Base-by-base conservation (phyloP, 345 rosid species). In the Citrus australasica region DNA sequence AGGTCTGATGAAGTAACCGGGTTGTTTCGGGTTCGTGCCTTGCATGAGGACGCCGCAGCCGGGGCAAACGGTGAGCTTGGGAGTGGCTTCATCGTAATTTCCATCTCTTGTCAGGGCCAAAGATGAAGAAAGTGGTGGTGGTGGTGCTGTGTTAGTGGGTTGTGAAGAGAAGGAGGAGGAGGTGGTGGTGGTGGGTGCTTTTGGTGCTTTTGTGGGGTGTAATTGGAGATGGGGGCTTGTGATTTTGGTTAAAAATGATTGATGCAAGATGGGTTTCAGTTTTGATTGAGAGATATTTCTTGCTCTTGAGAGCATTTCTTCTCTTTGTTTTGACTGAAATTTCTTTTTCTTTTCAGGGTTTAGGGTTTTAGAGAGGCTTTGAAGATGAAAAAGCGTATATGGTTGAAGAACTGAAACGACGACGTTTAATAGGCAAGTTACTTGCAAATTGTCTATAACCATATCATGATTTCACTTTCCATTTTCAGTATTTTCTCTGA, bases 1-100 rank as follows among this genome's bases (percentile, higher is more conserved):
- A 56, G 98, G 97, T 38, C 32, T 79, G 61, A 83, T 71, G 88
- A 91, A 94, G 92, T 86, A 96, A 4, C 99, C 98, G 5, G 97
- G 98, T 10, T 75, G 86, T 68, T 90, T 90, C 27, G 97, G 89
- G 67, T 91, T 78, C 3, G 88, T 73, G 69, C 89, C 90, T 79
- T 96, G 98, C 91, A 96, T 82, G 76, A 88, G 94, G 79, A 94
- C 88, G 22, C 99, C 99, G 70, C 99, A 96, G 38, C 98, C 99
- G 11, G 95, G 95, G 79, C 99, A 96, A 74, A 96, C 90, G n/a
- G 89, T 71, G 74, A 81, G 73, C 60, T 60, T 38, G 19, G 92
- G 85, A 73, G 91, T 86, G 71, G 89, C 83, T 35, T 87, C 94
- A 24, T 90, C 89, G 81, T 85, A 91, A 76, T 94, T 96, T 1